Evolutionary conservation across 2,329 filamentous ascomycete species (phyloP), one percentile per base, ranked within the genome.

Genomic region (Shiraia bambusicola): DNA sequence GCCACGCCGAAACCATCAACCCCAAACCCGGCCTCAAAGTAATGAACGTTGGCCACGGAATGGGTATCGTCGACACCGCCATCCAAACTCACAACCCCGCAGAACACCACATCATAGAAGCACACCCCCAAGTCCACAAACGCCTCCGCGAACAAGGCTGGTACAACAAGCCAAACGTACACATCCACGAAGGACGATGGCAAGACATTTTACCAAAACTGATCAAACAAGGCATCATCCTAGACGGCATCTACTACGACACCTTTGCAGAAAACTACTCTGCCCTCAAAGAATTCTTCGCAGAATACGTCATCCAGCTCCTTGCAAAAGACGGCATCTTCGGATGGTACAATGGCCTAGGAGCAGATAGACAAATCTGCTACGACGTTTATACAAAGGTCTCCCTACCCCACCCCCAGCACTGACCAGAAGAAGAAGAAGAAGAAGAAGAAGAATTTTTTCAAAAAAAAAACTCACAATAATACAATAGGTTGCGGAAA

Each of bases 1-100:
- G 80, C 36, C 88, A 86, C 40, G 88, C 89, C 32, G 78, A 84
- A 48, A 78, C 81, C 11, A 74, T 94, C 1, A 73, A 85, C 1
- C 74, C 84, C 4, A 73, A 74, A 28, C 38, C 63, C 0, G 86
- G 84, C 2, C 79, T 86, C 51, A 80, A 83, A 32, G 81, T 93
- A 27, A 80, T 95, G 47, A 95, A 95, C 63, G 83, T 95, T 42
- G 90, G 90, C 5, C 91, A 94, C 57, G 90, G 89, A 5, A 93
- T 95, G 87, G 89, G 88, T 30, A 95, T 95, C 45, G 79, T 95
- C 39, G 89, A 95, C 64, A 75, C 74, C 36, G 83, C 90, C 69
- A 87, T 95, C 54, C 81, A 86, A 45, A 78, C 76, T 9, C 82
- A 84, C 13, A 72, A 76, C 13, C 88, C 88, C 0, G 71, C 80